Evolutionary conservation across 352 stramenopile genomes (phyloP), one percentile per base, ranked within the genome.

Genomic region (Pythium sukuiense): DNA sequence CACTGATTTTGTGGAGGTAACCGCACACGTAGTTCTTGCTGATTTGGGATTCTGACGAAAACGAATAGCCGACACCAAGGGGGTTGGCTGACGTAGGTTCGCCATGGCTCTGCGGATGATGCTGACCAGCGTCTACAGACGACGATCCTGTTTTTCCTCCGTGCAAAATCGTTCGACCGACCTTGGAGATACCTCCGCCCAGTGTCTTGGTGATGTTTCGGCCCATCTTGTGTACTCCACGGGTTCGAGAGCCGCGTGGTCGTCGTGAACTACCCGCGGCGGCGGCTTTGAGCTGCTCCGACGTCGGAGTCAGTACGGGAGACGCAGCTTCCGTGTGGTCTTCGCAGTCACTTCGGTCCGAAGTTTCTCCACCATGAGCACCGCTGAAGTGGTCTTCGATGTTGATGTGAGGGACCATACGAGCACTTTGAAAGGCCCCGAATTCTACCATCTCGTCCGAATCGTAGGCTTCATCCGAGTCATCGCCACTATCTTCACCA

Each of bases 1-100:
- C 87, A 55, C 85, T 93, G 32, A 95, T 84, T 67, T 95, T 95
- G 73, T 95, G 83, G 14, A 95, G 46, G 50, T 95, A 95, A 1
- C 87, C 87, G 27, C 84, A 91, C 8, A 93, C 84, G 54, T 92
- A 92, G 59, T 90, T 83, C 35, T 88, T 89, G 46, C 80, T 93
- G 54, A 82, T 84, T 58, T 89, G 85, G 7, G 77, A 90, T 59
- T 93, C 85, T 1, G 82, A 91, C 35, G 82, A 93, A 60, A 93
- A 93, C 7, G 67, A 75, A 43, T 87, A 89, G 0, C 83, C 81
- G 3, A 78, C 73, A 5, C 67, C 73, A 5, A 88, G 30, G 13
- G 88, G 43, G n/a, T 76, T 76, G 0, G 70, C 59, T 32, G 76
- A 59, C 12, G 62, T 67, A 26, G 69, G 60, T 32, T 86, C 80